phyloP scores from a whole-genome alignment of 495 filamentous ascomycete species.

The Neurospora sp. region DNA sequence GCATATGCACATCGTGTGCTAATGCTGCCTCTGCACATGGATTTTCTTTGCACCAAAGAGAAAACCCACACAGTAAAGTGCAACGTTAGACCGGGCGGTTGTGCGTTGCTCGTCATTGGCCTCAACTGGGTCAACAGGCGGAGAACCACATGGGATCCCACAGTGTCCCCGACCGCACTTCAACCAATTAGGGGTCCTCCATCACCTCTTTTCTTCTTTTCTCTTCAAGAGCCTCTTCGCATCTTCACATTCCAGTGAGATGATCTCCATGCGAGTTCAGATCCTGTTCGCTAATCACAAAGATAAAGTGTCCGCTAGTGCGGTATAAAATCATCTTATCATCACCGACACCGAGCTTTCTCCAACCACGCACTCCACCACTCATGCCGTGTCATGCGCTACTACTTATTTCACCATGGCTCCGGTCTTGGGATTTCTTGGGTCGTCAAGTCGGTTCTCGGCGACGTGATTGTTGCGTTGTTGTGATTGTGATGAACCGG shows the following conservation, averaged over 20 bases:
- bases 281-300: not conserved
- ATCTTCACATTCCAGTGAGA: no score
- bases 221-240: not conserved
- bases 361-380: not conserved
- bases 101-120: not conserved
- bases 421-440: not conserved
- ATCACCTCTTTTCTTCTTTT: not conserved
- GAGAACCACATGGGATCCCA: not conserved
- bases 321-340: not conserved
- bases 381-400: not conserved
- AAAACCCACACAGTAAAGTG: not conserved
- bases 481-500: not conserved
- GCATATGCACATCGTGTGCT: not conserved
- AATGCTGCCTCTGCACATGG: not conserved
- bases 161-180: not conserved
- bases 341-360: not conserved
- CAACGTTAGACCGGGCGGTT: not conserved
- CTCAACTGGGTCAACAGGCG: not conserved
- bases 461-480: not conserved
- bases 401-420: not conserved
- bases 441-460: not conserved
- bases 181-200: not conserved
- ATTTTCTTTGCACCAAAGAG: not conserved
- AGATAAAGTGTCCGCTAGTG: not conserved
- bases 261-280: not conserved